Conservation (phyloP, 352 stramenopile species). For the Phytophthora tubulina region DNA sequence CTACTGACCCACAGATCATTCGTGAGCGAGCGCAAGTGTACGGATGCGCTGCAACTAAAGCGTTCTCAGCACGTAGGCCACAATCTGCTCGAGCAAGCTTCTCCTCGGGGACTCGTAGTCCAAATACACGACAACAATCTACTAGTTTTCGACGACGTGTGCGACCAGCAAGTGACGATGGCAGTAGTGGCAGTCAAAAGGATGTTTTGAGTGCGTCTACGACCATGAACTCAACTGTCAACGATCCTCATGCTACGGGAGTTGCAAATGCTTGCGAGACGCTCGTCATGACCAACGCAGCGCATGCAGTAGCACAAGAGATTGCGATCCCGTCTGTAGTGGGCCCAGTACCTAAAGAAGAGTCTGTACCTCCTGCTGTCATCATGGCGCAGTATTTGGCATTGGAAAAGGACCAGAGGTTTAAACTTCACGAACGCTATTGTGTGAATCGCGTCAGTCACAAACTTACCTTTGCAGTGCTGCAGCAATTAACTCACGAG, state of each 20-base stretch:
- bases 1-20: conserved; percentile 43
- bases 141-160: conserved; percentile 18
- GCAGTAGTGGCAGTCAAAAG: not conserved
- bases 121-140: conserved; percentile 15
- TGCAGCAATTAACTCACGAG: conserved; percentile 75
- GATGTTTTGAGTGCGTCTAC: not conserved
- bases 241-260: not conserved
- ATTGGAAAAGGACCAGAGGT: conserved; percentile 52
- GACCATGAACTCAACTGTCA: not conserved
- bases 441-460: conserved; percentile 68
- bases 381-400: conserved; percentile 72
- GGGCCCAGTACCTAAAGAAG: conserved; percentile 42
- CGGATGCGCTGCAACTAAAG: conserved; percentile 61
- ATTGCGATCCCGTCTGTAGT: conserved; percentile 59
- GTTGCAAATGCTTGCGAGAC: conserved; percentile 54
- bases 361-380: conserved; percentile 53
- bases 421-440: conserved; percentile 69
- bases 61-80: conserved; percentile 40
- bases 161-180: conserved; percentile 3
- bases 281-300: conserved; percentile 70
- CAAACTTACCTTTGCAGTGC: conserved; percentile 66
- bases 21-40: conserved; percentile 62
- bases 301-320: conserved; percentile 53
- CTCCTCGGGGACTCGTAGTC: conserved; percentile 17
- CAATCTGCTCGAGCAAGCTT: conserved; percentile 30